Evolutionary conservation across 345 rosid species (phyloP).

Genomic region (Hibiscus syriacus): DNA sequence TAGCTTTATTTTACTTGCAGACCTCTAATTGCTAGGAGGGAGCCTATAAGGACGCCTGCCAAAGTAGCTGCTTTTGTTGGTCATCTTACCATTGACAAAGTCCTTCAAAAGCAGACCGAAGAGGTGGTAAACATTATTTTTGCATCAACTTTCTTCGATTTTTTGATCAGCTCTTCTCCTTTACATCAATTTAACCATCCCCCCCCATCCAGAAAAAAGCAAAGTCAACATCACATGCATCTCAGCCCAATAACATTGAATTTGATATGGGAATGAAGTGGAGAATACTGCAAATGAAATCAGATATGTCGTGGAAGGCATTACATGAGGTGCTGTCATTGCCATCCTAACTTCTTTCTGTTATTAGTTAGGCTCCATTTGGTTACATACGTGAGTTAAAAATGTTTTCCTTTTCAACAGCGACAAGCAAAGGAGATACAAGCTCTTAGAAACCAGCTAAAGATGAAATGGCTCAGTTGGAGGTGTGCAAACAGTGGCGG

Average conservation of each 20-base stretch:
- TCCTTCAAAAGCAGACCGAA: slow-evolving; percentile 9
- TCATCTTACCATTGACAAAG: slow-evolving; percentile 19
- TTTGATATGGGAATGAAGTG: slow-evolving; percentile 35
- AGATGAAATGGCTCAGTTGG: not conserved
- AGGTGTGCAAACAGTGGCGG: not conserved
- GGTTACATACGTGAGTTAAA: too few relatives aligned
- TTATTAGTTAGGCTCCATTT: not conserved
- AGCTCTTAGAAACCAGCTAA: slow-evolving; percentile 7
- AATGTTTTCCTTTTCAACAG: slow-evolving; percentile 2
- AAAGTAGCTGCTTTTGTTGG: slow-evolving; percentile 18
- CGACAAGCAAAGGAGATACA: slow-evolving; percentile 16
- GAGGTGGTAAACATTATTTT: slow-evolving; percentile 21
- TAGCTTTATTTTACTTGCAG: slow-evolving; percentile 16
- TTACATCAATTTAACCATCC: not conserved
- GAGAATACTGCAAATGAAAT: slow-evolving; percentile 22
- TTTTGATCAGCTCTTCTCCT: not conserved
- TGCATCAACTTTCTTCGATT: not conserved
- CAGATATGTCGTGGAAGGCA: slow-evolving; percentile 26
- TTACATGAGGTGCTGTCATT: slow-evolving; percentile 23
- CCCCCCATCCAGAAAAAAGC: slow-evolving; percentile 20
- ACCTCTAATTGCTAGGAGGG: slow-evolving; percentile 20
- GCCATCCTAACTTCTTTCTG: not conserved
- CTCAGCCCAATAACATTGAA: slow-evolving; percentile 35
- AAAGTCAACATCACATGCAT: slow-evolving; percentile 35
- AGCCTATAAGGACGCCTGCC: slow-evolving; percentile 1